Evolutionary conservation across 1,139 yeast species (phyloP), one percentile per base, ranked within the genome.

Genomic region (Debaryomyces coudertii): DNA sequence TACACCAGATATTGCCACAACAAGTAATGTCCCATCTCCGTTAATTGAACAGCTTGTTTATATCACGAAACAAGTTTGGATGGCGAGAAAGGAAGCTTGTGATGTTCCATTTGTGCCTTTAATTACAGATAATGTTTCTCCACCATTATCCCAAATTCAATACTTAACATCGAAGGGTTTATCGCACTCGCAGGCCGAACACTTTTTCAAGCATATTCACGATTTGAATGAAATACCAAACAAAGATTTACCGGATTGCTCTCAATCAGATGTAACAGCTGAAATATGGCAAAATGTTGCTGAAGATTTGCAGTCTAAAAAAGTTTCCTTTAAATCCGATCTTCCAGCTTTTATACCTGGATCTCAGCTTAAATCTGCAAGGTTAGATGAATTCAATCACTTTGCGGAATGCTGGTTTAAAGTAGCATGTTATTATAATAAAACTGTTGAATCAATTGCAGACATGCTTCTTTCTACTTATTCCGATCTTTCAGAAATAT

Each of bases 361-460:
- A 1, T 38, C 44, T 12, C 56, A 55, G 5, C 55, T 64, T 23
- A 42, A 49, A 11, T 18, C 34, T 5, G 49, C 47, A 45, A 76
- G 65, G 54, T 79, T 55, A 50, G 65, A 51, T 49, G 68, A 52
- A 53, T 63, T 61, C 34, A 59, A 62, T 3, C 57, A 63, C 5
- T 63, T 82, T 36, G 61, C 76, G 37, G 77, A 74, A 25, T 68
- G 75, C 31, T 74, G 85, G 68, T 65, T 85, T 27, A 62, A 68
- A 23, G 61, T 85, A 8, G 71, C 80, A 5, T 78, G 77, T 42
- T 47, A 63, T 3, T 82, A 73, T 54, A 85, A 89, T 1, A 76
- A 77, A 40, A 61, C 78, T 7, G 76, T 78, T 4, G 66, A 66
- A 27, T 65, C 76, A 1, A 69, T 85, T 34, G 73, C 87, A 2